These are phyloP conservation scores for Penicillium corylophilum DNA, from an alignment of 2,329 filamentous ascomycete genomes.

Conservation along the genomic window DNA sequence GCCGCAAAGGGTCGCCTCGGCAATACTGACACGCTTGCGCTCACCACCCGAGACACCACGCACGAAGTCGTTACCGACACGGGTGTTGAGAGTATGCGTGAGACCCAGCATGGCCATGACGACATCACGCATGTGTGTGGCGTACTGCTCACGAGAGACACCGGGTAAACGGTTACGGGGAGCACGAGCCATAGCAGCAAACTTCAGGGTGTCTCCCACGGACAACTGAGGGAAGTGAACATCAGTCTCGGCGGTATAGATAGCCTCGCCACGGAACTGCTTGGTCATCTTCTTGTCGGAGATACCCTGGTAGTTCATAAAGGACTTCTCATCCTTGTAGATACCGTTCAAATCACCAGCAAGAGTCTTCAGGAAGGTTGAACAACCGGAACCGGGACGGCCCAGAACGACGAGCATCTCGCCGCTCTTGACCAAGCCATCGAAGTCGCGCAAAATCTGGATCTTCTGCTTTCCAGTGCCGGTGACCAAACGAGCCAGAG, in stretches of 20 bases:
- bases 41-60: conserved; percentile 63
- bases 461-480: conserved; percentile 49
- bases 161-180: conserved; percentile 43
- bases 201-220: conserved; percentile 76
- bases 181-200: conserved; percentile 67
- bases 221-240: conserved; percentile 77
- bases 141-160: conserved; percentile 46
- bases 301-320: conserved; percentile 74
- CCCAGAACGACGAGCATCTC: conserved; percentile 60
- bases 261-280: conserved; percentile 76
- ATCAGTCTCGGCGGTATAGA: conserved; percentile 83
- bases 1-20: conserved; percentile 52
- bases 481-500: conserved; percentile 32
- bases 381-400: conserved; percentile 59
- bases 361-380: conserved; percentile 83
- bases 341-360: conserved; percentile 82
- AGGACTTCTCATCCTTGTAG: conserved; percentile 65
- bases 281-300: conserved; percentile 64
- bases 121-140: conserved; percentile 45
- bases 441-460: conserved; percentile 63
- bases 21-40: conserved; percentile 61
- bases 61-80: conserved; percentile 57
- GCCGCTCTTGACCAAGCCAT: conserved; percentile 60
- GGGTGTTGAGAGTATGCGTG: conserved; percentile 53
- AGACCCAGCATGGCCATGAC: conserved; percentile 47